phyloP scores from a whole-genome alignment of 148 eudicot species.

The Nyssa sinensis region DNA sequence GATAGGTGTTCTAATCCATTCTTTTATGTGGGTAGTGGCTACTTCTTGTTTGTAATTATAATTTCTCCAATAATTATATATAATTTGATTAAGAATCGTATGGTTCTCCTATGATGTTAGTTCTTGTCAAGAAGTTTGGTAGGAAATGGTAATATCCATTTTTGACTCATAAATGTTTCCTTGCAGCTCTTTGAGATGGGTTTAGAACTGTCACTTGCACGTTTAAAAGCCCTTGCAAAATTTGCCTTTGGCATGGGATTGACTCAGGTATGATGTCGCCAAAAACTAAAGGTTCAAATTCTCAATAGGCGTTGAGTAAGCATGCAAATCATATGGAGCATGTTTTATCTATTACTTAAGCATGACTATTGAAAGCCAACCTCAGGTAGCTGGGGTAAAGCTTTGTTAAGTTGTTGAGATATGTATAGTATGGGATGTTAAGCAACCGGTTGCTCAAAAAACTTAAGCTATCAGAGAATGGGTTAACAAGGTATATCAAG shows the following conservation, averaged over 20 bases:
- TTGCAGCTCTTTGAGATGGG: slow-evolving; percentile 99
- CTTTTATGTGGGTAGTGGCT: background rate
- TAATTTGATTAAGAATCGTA: background rate
- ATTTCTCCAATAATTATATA: background rate
- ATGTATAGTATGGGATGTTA: background rate
- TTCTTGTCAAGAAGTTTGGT: too few species aligned
- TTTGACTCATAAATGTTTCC: slow-evolving; percentile 13
- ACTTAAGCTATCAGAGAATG: too few species aligned
- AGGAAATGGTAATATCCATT: background rate
- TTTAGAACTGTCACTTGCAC: slow-evolving; percentile 91
- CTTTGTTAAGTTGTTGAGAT: background rate
- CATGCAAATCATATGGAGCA: background rate
- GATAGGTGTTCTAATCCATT: background rate
- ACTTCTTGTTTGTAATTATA: slow-evolving; percentile 8
- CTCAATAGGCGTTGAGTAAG: background rate
- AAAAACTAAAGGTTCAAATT: background rate
- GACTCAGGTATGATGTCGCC: slow-evolving; percentile 60
- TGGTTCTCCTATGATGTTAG: slow-evolving; percentile 4
- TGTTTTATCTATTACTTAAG: background rate
- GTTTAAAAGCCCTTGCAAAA: slow-evolving; percentile 92
- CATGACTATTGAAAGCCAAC: background rate
- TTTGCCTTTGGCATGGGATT: slow-evolving; percentile 95
- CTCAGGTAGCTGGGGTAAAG: background rate
- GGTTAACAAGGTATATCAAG: too few species aligned
- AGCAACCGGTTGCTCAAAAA: too few species aligned